These are phyloP conservation scores for Tetrahymena borealis DNA, from an alignment of 73 alveolate genomes.

Conservation along the genomic window DNA sequence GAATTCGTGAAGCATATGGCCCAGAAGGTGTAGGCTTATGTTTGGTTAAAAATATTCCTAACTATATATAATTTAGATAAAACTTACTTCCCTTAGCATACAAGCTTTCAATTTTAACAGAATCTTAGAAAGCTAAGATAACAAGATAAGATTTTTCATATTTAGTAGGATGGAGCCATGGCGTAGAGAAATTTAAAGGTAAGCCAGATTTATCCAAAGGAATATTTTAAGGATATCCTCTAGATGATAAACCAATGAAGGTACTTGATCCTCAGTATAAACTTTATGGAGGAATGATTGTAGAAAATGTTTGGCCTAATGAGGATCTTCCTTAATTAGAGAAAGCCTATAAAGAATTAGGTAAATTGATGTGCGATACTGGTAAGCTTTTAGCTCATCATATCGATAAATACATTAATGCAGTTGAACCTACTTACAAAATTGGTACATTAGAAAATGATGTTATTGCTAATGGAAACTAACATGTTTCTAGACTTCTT, in stretches of 20 bases:
- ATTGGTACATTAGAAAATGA: conserved; percentile 38
- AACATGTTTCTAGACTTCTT: conserved; percentile 57
- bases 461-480: conserved; percentile 28
- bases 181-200: conserved; percentile 67
- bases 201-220: conserved; percentile 63
- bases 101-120: conserved; percentile 37
- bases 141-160: conserved; percentile 41
- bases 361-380: conserved; percentile 35
- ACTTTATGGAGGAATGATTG: not conserved
- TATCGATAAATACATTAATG: conserved; percentile 49
- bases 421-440: conserved; percentile 27
- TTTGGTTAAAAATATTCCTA: conserved; percentile 50
- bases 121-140: conserved; percentile 36
- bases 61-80: conserved; percentile 43
- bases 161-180: conserved; percentile 74
- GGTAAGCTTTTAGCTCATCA: conserved; percentile 61
- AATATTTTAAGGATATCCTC: conserved; percentile 66
- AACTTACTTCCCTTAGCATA: conserved; percentile 62
- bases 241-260: conserved; percentile 30
- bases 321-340: conserved; percentile 54
- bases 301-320: conserved; percentile 57
- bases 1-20: conserved; percentile 59
- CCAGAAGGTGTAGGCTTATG: conserved; percentile 55
- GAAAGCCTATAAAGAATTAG: conserved; percentile 51
- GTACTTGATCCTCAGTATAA: conserved; percentile 3